Conservation (phyloP, 176 grass and related monocot genomes). For the Poa pratensis region DNA sequence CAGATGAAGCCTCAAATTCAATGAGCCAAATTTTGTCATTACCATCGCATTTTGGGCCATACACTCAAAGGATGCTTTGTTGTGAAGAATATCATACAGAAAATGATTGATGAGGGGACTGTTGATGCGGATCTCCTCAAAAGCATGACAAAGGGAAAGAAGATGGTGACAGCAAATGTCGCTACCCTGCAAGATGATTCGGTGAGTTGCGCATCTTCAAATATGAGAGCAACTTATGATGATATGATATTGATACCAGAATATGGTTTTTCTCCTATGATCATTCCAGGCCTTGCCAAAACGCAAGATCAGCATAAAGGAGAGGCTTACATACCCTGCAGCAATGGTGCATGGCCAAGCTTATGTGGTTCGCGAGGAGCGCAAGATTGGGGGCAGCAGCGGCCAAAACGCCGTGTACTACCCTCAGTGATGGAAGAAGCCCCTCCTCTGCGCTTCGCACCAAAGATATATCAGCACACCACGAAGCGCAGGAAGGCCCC, state of each 20-base stretch:
- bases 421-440: neutral
- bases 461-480: neutral
- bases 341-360: neutral
- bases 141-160: slow-evolving; percentile 5
- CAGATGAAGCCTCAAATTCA: neutral
- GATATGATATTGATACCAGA: neutral
- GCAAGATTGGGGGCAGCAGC: neutral
- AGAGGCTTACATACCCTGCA: neutral
- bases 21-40: neutral
- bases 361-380: neutral
- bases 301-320: neutral
- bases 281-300: neutral
- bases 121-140: slow-evolving; percentile 1
- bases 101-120: too few relatives aligned
- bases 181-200: neutral
- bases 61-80: slow-evolving; percentile 12
- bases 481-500: neutral
- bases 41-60: neutral
- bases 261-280: neutral
- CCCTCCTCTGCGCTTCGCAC: neutral
- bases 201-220: slow-evolving; percentile 7
- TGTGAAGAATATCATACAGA: neutral
- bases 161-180: neutral
- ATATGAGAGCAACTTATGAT: neutral
- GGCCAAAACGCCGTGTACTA: neutral